These are phyloP conservation scores for Basidioascus undulatus DNA, from an alignment of 768 basidiomycete species.

Conservation along the genomic window DNA sequence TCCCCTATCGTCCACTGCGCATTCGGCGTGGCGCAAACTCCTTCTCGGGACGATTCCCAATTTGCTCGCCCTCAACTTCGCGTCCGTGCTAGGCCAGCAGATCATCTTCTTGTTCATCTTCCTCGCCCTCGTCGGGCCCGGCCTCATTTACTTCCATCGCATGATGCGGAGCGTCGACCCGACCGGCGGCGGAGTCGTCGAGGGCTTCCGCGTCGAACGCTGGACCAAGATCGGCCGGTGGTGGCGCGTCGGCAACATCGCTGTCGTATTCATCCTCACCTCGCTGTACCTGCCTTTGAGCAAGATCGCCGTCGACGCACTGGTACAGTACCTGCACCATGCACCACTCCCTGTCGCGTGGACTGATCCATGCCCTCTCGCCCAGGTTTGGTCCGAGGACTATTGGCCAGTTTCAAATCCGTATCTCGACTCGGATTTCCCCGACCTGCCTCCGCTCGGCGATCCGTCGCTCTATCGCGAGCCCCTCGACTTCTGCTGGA, in stretches of 20 bases:
- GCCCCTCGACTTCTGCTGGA: constrained; percentile 50
- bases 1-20: too few species aligned
- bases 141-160: constrained; percentile 36
- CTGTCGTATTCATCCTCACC: constrained; percentile 39
- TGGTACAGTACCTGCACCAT: constrained; percentile 18
- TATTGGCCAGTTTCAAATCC: constrained; percentile 49
- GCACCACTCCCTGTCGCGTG: neutral
- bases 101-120: constrained; percentile 36
- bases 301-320: constrained; percentile 48
- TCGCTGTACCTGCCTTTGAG: constrained; percentile 51
- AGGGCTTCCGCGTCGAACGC: constrained; percentile 20
- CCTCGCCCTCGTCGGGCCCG: constrained; percentile 27
- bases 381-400: constrained; percentile 39
- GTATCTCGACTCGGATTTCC: constrained; percentile 34
- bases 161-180: constrained; percentile 18
- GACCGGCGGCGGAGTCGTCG: constrained; percentile 6
- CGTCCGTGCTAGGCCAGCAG: constrained; percentile 32
- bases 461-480: constrained; percentile 34
- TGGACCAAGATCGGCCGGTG: constrained; percentile 28
- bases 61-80: constrained; percentile 47
- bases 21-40: neutral
- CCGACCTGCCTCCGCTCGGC: constrained; percentile 26
- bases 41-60: constrained; percentile 30
- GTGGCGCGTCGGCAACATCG: constrained; percentile 29
- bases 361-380: too few species aligned